Percentiles rank a stretch among this genome's conserved stretches.
Evolutionary conservation across 108 stramenopile genomes (phyloP).

Genomic region (Cylindrotheca closterium): DNA sequence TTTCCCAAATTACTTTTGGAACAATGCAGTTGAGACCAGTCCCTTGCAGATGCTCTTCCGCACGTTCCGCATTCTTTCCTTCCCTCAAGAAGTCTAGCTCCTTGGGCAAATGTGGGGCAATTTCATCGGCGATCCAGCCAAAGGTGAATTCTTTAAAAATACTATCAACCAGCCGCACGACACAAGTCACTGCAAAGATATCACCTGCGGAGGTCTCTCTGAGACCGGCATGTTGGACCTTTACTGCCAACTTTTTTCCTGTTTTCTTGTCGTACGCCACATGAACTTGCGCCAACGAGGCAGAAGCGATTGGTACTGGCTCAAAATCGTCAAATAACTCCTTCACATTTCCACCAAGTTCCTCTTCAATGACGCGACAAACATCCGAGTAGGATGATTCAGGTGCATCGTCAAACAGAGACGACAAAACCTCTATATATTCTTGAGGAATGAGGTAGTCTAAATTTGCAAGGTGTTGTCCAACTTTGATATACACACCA

Average conservation of each 20-base stretch:
- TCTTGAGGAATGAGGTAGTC: conserved; percentile 89
- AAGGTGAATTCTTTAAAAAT: conserved; percentile 89
- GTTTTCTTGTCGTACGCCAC: conserved; percentile 64
- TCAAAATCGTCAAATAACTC: conserved; percentile 85
- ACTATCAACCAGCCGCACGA: conserved; percentile 65
- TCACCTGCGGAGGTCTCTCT: conserved; percentile 85
- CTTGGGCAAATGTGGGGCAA: conserved; percentile 87
- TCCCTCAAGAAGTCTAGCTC: conserved; percentile 90
- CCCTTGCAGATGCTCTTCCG: conserved; percentile 40
- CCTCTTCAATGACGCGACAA: conserved; percentile 70
- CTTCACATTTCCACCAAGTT: conserved; percentile 68
- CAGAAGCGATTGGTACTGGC: conserved; percentile 84
- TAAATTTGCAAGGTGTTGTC: conserved; percentile 91
- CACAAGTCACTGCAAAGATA: conserved; percentile 68
- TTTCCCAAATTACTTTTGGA: conserved; percentile 69
- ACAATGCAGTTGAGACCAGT: conserved; percentile 72
- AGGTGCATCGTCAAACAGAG: conserved; percentile 83
- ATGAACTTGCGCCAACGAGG: conserved; percentile 93
- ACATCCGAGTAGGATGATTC: conserved; percentile 46
- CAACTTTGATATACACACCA: conserved; percentile 89
- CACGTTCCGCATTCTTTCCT: conserved; percentile 80
- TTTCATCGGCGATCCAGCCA: conserved; percentile 94
- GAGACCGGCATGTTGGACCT: conserved; percentile 91
- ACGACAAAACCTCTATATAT: conserved; percentile 73
- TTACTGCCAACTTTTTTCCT: conserved; percentile 81